A percentile compares a stretch with the other conserved stretches of the same genome.
phyloP scores from a whole-genome alignment of 305 asterid species.

The Salvia sclarea region DNA sequence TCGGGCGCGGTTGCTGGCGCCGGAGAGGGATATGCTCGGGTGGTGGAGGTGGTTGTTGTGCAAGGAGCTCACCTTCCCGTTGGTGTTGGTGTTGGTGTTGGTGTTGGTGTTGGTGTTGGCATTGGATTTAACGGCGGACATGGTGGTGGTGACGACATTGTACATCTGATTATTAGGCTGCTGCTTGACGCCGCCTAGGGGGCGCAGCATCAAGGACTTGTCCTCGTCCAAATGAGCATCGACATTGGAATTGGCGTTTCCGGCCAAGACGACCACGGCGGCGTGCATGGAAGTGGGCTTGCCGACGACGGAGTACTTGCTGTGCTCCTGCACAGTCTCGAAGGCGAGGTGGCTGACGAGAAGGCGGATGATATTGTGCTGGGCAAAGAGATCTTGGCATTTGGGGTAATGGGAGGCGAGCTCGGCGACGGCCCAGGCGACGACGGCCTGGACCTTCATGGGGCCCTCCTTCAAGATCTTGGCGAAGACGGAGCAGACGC shows the following conservation, averaged over 20 bases:
- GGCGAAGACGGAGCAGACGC: conserved; percentile 48
- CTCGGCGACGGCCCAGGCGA: conserved; percentile 57
- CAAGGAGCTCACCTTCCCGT: conserved; percentile 28
- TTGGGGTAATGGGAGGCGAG: conserved; percentile 48
- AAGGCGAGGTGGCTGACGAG: conserved; percentile 50
- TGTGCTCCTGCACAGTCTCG: conserved; percentile 54
- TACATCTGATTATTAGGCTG: conserved; percentile 45
- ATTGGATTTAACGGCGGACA: conserved; percentile 33
- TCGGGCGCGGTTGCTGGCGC: conserved; percentile 43
- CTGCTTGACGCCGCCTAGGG: conserved; percentile 37
- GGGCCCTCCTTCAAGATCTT: conserved; percentile 51
- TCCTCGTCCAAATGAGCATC: conserved; percentile 34
- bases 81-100: neutral
- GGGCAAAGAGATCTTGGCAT: conserved; percentile 52
- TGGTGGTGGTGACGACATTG: conserved; percentile 45
- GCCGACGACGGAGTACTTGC: conserved; percentile 44
- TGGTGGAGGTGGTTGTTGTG: conserved; percentile 31
- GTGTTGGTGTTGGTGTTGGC: neutral
- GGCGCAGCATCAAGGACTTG: conserved; percentile 38
- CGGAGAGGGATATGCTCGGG: conserved; percentile 32
- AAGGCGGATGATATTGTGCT: conserved; percentile 45
- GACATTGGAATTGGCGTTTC: neutral
- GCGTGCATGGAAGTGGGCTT: conserved; percentile 52
- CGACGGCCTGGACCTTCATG: conserved; percentile 51
- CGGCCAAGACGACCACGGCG: conserved; percentile 45